phyloP scores from a whole-genome alignment of 2,329 filamentous ascomycete species.

The Pleoardoris graminearum region DNA sequence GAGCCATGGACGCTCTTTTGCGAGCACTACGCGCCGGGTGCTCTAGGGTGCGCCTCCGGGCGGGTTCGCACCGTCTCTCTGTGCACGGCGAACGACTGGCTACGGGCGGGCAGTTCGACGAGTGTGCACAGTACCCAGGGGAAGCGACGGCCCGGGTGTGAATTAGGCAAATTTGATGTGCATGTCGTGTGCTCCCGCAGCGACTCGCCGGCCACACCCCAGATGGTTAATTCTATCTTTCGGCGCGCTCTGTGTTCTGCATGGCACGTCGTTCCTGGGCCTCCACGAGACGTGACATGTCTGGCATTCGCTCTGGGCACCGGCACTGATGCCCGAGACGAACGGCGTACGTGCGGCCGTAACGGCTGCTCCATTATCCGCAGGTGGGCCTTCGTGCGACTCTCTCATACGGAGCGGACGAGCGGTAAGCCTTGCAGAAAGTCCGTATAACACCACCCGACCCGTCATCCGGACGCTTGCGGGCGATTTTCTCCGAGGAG shows the following conservation, averaged over 20 bases:
- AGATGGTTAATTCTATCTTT: neutral
- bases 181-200: neutral
- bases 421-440: conserved; percentile 1
- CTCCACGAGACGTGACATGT: conserved; percentile 8
- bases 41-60: neutral
- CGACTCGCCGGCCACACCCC: conserved; percentile 4
- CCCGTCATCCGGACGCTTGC: neutral
- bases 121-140: conserved; percentile 11
- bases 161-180: conserved; percentile 19
- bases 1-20: conserved; percentile 8
- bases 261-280: neutral
- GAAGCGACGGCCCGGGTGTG: conserved; percentile 8
- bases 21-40: conserved; percentile 9
- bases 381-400: neutral
- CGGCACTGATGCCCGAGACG: conserved; percentile 26
- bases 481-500: neutral
- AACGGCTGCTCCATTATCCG: conserved; percentile 20
- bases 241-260: neutral
- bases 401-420: conserved; percentile 1
- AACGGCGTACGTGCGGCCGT: conserved; percentile 22
- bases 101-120: conserved; percentile 6
- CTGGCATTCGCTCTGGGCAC: conserved; percentile 10
- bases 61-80: neutral
- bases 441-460: neutral
- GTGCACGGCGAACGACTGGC: conserved; percentile 4